A percentile compares a stretch with the other conserved stretches of the same genome.
Evolutionary conservation across 345 rosid genomes (phyloP).

Genomic region (Brassica rapa): DNA sequence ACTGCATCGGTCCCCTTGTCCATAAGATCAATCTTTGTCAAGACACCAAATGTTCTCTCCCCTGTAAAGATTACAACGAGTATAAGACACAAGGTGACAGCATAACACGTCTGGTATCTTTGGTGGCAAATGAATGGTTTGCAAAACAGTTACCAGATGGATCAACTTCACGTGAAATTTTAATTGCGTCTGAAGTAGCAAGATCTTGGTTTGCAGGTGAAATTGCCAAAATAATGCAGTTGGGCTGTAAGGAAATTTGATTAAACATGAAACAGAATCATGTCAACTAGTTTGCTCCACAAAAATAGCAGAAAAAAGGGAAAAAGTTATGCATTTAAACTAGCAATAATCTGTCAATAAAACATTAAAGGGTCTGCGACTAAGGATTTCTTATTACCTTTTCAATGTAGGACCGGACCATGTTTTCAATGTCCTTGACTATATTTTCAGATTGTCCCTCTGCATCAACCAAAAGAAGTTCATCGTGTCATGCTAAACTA

Average conservation of each 20-base stretch:
- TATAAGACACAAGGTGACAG: conserved; percentile 15
- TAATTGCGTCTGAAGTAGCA: conserved; percentile 99
- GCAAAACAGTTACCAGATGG: conserved; percentile 67
- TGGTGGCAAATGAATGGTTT: conserved; percentile 13
- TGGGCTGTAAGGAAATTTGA: conserved; percentile 64
- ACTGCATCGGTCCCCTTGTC: conserved; percentile 99
- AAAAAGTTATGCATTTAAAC: conserved; percentile 1
- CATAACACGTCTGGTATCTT: neutral
- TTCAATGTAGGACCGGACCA: conserved; percentile 96
- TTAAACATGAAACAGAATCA: conserved; percentile 16
- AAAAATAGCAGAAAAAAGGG: neutral
- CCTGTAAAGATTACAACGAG: conserved; percentile 53
- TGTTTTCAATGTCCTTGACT: conserved; percentile 94
- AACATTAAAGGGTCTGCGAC: conserved; percentile 4
- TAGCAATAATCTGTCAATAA: conserved; percentile 5
- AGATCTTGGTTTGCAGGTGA: conserved; percentile 99
- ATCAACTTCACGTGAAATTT: conserved; percentile 98
- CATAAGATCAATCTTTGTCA: conserved; percentile 99
- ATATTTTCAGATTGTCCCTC: conserved; percentile 97
- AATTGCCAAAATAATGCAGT: conserved; percentile 92
- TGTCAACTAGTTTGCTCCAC: neutral
- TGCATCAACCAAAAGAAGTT: conserved; percentile 43
- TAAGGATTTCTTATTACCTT: conserved; percentile 56
- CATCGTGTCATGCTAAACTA: conserved; percentile 5
- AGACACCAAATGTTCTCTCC: conserved; percentile 95